These are phyloP conservation scores for Kazachstania taianensis DNA, from an alignment of 805 yeast genomes.

Conservation along the genomic window DNA sequence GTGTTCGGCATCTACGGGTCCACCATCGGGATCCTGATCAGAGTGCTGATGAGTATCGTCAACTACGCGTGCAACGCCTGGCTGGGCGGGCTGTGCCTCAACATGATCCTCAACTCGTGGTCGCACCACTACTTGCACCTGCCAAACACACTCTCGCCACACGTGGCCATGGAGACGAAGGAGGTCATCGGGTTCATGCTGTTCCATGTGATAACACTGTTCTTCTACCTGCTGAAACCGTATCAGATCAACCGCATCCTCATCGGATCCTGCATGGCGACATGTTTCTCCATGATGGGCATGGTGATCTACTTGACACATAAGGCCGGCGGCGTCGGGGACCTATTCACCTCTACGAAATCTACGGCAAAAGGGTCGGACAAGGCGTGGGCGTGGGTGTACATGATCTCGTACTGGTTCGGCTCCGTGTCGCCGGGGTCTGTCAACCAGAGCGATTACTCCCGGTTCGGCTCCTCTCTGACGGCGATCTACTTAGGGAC, in stretches of 20 bases:
- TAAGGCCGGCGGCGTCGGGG: slow-evolving; percentile 30
- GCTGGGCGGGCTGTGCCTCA: slow-evolving; percentile 35
- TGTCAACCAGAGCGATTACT: slow-evolving; percentile 33
- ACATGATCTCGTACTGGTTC: slow-evolving; percentile 35
- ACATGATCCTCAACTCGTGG: slow-evolving; percentile 33
- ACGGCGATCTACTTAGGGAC: slow-evolving; percentile 27
- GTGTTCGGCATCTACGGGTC: slow-evolving; percentile 40
- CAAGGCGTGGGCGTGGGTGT: slow-evolving; percentile 35
- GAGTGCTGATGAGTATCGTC: slow-evolving; percentile 38
- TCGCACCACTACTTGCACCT: slow-evolving; percentile 30
- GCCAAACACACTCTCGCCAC: slow-evolving; percentile 26
- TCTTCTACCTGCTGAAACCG: slow-evolving; percentile 35
- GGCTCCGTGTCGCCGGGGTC: slow-evolving; percentile 35
- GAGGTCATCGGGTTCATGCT: slow-evolving; percentile 32
- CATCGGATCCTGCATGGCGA: slow-evolving; percentile 29
- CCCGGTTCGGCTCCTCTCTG: slow-evolving; percentile 31
- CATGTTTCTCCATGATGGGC: slow-evolving; percentile 34
- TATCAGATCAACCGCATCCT: slow-evolving; percentile 33
- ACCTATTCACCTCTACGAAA: slow-evolving; percentile 21
- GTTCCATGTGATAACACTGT: slow-evolving; percentile 36
- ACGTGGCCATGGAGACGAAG: slow-evolving; percentile 30
- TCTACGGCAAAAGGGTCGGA: slow-evolving; percentile 29
- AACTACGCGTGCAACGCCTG: slow-evolving; percentile 39
- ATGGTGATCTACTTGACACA: slow-evolving; percentile 30
- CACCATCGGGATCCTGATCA: slow-evolving; percentile 31